Base-by-base conservation (phyloP, 2,329 filamentous ascomycete species). In the Harringtonia lauricola region DNA sequence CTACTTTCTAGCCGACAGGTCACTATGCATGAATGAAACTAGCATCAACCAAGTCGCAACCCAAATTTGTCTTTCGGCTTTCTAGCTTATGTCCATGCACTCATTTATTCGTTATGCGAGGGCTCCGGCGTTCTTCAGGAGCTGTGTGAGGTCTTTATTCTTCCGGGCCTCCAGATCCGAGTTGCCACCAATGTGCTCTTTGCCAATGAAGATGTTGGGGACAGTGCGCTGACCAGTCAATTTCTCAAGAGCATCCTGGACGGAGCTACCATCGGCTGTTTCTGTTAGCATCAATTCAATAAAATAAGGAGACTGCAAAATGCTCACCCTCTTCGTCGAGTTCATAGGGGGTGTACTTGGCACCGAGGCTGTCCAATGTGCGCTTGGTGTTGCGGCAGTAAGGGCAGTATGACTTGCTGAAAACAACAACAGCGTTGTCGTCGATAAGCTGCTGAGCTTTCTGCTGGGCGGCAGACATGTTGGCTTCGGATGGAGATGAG, bases 391-490 rank as follows among this genome's bases (percentile, higher is more conserved):
- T 72, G 46, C 67, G 73, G 75, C 90, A 96, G 76, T 94, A 94
- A 13, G 89, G 88, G 76, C 92, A 98, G 71, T 87, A 95, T 15
- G 83, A 86, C 72, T 98, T 98, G 67, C 83, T 89, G 76, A 98
- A 98, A 62, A 98, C 86, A 57, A 92, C 81, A 64, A 95, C 88
- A 56, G 79, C 68, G 69, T 95, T 92, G 59, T 89, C 81, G 65
- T 92, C 79, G 64, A 96, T 95, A 68, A 95, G 81, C 58, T 71
- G 64, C 65, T 95, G 79, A 49, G 85, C 86, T 67, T 94, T 94
- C 51, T 76, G 72, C 68, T 85, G 86, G 59, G 86, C 85, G 61
- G 83, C 78, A 59, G 86, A 81, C 85, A 94, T 94, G 57, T 68
- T 76, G 66, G 76, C 71, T 43, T 19, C 33, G 18, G 37, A 24